Conservation (phyloP, 2,329 filamentous ascomycete species). For the Fusarium stilboides region DNA sequence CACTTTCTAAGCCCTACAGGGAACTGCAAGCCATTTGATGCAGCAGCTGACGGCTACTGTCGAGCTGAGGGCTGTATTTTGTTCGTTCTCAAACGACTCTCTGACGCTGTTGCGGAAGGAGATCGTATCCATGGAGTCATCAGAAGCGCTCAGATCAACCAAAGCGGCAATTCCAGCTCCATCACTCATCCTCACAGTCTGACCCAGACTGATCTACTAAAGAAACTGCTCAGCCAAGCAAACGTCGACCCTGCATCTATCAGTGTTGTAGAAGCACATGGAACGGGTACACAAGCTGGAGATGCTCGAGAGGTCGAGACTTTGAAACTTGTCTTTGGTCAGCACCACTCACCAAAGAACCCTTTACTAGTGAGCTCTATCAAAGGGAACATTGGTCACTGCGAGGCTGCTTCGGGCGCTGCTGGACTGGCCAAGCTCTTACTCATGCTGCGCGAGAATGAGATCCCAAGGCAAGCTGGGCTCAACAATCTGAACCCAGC, state of each 20-base stretch:
- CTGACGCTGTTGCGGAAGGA: background rate
- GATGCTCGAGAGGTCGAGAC: constrained; percentile 12
- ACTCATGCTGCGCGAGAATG: constrained; percentile 1
- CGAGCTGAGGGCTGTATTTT: background rate
- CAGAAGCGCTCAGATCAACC: constrained; percentile 5
- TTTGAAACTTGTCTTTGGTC: background rate
- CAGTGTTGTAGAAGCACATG: constrained; percentile 1
- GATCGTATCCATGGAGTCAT: constrained; percentile 13
- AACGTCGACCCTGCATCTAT: background rate
- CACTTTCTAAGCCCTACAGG: constrained; percentile 10
- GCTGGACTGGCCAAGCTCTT: constrained; percentile 2
- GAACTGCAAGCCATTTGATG: constrained; percentile 12
- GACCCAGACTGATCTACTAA: background rate
- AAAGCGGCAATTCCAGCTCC: constrained; percentile 3
- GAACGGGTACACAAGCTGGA: constrained; percentile 10
- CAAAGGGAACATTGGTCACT: constrained; percentile 5
- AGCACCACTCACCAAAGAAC: background rate
- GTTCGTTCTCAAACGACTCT: constrained; percentile 5
- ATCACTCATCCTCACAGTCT: constrained; percentile 10
- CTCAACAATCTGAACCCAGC: background rate
- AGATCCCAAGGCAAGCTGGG: background rate
- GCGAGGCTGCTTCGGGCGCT: constrained; percentile 5
- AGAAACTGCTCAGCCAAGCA: background rate
- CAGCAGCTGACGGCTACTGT: constrained; percentile 5
- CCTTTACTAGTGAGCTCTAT: background rate